Evolutionary conservation across 495 filamentous ascomycete species (phyloP).

Genomic region (Neurospora sublineolata): DNA sequence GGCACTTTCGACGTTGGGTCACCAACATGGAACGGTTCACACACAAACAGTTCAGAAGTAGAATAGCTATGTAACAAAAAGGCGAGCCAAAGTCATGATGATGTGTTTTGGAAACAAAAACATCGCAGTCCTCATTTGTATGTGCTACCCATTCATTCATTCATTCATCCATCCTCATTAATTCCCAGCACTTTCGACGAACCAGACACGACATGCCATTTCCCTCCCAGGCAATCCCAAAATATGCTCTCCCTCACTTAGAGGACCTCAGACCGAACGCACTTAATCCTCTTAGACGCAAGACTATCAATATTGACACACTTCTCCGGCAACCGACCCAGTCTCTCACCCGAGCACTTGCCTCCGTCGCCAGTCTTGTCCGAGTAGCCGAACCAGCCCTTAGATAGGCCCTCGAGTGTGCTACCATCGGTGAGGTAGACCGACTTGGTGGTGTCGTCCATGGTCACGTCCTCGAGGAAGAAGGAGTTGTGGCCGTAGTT

Average conservation of each 20-base stretch:
- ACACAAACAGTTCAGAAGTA: background rate
- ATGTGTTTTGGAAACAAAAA: too few relatives aligned
- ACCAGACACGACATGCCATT: too few relatives aligned
- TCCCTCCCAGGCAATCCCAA: background rate
- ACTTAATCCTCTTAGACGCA: background rate
- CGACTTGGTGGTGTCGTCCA: background rate
- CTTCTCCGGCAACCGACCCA: background rate
- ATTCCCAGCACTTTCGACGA: too few relatives aligned
- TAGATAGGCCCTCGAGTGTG: background rate
- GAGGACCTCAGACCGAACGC: background rate
- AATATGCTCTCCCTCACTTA: background rate
- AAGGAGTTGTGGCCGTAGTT: background rate
- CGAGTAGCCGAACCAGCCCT: background rate
- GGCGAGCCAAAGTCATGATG: background rate
- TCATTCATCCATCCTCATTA: too few relatives aligned
- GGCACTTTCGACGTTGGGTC: background rate
- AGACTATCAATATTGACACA: background rate
- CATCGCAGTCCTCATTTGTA: too few relatives aligned
- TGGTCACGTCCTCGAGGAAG: background rate
- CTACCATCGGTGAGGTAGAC: background rate
- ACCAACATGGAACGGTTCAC: background rate
- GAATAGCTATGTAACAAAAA: background rate
- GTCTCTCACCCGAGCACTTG: background rate
- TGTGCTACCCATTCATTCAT: too few relatives aligned
- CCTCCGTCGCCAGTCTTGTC: background rate